These are phyloP conservation scores for Claviceps humidiphila DNA, from an alignment of 2,329 filamentous ascomycete species.

Conservation along the genomic window DNA sequence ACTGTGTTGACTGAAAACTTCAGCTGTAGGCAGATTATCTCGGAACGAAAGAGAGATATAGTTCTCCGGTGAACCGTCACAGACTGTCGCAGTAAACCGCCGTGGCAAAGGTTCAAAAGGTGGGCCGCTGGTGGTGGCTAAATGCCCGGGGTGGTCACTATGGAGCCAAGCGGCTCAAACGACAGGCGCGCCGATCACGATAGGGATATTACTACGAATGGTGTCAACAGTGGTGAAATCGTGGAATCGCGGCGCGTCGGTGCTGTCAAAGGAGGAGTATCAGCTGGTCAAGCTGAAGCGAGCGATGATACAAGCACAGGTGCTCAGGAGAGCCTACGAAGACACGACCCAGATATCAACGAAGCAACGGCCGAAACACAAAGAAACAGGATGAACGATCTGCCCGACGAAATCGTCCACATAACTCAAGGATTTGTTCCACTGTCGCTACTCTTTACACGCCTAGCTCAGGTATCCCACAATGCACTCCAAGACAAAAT, in stretches of 20 bases:
- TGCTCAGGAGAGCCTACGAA: constrained; percentile 10
- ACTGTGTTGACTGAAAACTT: not conserved
- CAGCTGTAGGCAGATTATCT: not conserved
- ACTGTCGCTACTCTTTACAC: constrained; percentile 59
- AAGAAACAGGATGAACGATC: constrained; percentile 34
- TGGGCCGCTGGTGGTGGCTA: constrained; percentile 9
- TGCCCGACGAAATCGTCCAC: constrained; percentile 52
- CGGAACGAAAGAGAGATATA: not conserved
- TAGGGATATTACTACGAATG: constrained; percentile 32
- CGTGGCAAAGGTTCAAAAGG: not conserved
- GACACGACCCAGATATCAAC: not conserved
- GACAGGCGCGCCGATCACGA: constrained; percentile 43
- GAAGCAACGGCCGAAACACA: not conserved
- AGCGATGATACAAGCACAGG: constrained; percentile 13
- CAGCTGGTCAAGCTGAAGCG: constrained; percentile 2
- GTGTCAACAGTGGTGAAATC: constrained; percentile 25
- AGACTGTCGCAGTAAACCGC: not conserved
- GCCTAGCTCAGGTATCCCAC: constrained; percentile 73
- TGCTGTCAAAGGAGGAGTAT: constrained; percentile 21
- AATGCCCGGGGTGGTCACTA: constrained; percentile 42
- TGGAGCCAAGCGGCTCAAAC: constrained; percentile 41
- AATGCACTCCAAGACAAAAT: constrained; percentile 63
- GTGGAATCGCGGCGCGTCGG: constrained; percentile 12
- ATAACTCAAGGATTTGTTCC: constrained; percentile 66
- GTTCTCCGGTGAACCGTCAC: not conserved